Conservation (phyloP, 2,329 filamentous ascomycete species). For the Ascochyta pisi region DNA sequence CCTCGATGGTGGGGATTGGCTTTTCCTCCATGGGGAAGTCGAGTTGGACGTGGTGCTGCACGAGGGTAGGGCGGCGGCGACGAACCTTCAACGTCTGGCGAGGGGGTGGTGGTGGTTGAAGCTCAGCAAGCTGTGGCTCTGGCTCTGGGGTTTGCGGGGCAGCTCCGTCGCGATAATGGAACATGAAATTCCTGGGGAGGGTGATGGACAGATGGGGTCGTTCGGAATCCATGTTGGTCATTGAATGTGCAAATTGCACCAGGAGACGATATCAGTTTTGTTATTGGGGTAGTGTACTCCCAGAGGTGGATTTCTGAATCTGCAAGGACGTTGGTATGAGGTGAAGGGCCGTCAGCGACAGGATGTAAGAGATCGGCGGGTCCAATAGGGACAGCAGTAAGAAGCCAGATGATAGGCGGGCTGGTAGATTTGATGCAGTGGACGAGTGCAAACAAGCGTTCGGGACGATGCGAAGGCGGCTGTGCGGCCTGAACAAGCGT, state of each 20-base stretch:
- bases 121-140: slow-evolving; percentile 45
- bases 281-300: slow-evolving; percentile 10
- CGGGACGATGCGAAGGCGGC: slow-evolving; percentile 45
- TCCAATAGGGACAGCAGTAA: slow-evolving; percentile 22
- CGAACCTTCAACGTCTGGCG: slow-evolving; percentile 58
- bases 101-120: slow-evolving; percentile 54
- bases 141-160: slow-evolving; percentile 56
- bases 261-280: slow-evolving; percentile 17
- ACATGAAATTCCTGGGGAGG: slow-evolving; percentile 59
- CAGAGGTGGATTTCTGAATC: slow-evolving; percentile 26
- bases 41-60: slow-evolving; percentile 32
- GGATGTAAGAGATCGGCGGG: slow-evolving; percentile 19
- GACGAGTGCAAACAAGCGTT: slow-evolving; percentile 40
- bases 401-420: slow-evolving; percentile 34
- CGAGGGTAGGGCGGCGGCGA: slow-evolving; percentile 51
- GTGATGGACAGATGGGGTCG: slow-evolving; percentile 58
- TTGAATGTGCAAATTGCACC: background rate
- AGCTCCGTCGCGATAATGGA: slow-evolving; percentile 55
- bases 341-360: slow-evolving; percentile 21
- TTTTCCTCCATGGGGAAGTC: slow-evolving; percentile 37
- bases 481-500: slow-evolving; percentile 41
- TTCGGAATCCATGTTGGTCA: slow-evolving; percentile 47
- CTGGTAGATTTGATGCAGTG: slow-evolving; percentile 23
- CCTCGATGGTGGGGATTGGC: slow-evolving; percentile 59
- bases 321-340: slow-evolving; percentile 35